Base-by-base conservation (phyloP, 202 grass and related monocot species). In the Schoenoplectus triqueter region DNA sequence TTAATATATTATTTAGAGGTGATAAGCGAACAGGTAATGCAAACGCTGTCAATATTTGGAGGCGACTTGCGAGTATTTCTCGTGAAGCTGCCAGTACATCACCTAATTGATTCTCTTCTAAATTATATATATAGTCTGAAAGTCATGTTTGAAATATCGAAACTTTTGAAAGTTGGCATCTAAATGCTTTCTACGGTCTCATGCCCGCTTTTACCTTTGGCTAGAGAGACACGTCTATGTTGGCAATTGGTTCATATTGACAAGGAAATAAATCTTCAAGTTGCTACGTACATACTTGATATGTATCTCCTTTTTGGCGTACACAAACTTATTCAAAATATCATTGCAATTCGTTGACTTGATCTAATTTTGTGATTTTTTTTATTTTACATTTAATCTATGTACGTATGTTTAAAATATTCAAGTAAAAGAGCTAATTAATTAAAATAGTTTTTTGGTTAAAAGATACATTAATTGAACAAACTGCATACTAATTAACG, bases 71-170 rank as follows among this genome's bases (percentile, higher is more conserved):
- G 70, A 74, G 18, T 74, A 74, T 74, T 74, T 52, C 70, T 74
- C 3, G 0, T 74, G 70, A 74, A 74, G 70, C 70, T 74, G 52
- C 70, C 46, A 21, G 21, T 52, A n/a, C 70, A 74, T 52, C 70
- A 74, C 47, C 70, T 74, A 50, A 74, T 51, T 52, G 46, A 74
- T 74, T 62, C n/a, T 1, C 31, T 48, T 31, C 31, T 31, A 31
- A 31, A 31, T 31, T 31, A 31, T 11, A 50, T 21, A 73, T 31
- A 13, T 11, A 21, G 70, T 74, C 48, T 74, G 8, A 52, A 73
- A 52, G 70, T 51, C 70, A 51, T 74, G 70, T 74, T 74, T 74
- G 70, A 74, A 52, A 74, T 52, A 51, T 74, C 22, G 18, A 52
- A 74, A 74, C n/a, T 74, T 31, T 52, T 11, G 47, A 52, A 74